Evolutionary conservation across 768 basidiomycete genomes (phyloP), one percentile per base, ranked within the genome.

Genomic region (Termitomyces sp.): DNA sequence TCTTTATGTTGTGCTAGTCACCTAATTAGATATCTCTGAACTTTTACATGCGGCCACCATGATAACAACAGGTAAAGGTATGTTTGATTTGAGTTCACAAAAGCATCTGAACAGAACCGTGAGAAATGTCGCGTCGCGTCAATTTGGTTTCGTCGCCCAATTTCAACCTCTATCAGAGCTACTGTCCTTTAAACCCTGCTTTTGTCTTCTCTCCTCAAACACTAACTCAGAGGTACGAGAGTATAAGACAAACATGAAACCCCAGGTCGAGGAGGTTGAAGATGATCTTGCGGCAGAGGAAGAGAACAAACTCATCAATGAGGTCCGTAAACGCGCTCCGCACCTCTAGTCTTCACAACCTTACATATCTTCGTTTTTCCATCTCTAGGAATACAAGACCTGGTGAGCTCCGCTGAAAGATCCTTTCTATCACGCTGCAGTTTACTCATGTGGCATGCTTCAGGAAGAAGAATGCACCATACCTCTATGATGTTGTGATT

Each of bases 391-490:
- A 72, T 93, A 93, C 69, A 93, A 93, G 74, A 91, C 84, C 64
- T 93, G 91, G 91, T 89, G 66, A 65, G 68, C 49, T 15, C 22
- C 41, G 24, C n/a, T 41, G 42, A 58, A 46, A 44, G 36, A 51
- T 58, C 46, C 9, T 33, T 48, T 48, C 12, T 49, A 54, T 31
- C 27, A 5, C n/a, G n/a, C n/a, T n/a, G 27, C 33, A 54, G 24
- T 58, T 55, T 36, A 55, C 30, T 42, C 30, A 49, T 48, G 53
- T 55, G 48, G 51, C 45, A 58, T 51, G 36, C 20, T 50, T 59
- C 70, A 94, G 91, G 91, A 94, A 94, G 81, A 94, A 94, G 77
- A 96, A 95, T 75, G 93, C 95, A 55, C 96, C 95, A 13, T 98
- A 96, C 75, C 84, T 98, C 15, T 99, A 99, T 72, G 97, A 99